These are phyloP conservation scores for Bipolaris zeicola DNA, from an alignment of 2,329 filamentous ascomycete species.

Conservation along the genomic window DNA sequence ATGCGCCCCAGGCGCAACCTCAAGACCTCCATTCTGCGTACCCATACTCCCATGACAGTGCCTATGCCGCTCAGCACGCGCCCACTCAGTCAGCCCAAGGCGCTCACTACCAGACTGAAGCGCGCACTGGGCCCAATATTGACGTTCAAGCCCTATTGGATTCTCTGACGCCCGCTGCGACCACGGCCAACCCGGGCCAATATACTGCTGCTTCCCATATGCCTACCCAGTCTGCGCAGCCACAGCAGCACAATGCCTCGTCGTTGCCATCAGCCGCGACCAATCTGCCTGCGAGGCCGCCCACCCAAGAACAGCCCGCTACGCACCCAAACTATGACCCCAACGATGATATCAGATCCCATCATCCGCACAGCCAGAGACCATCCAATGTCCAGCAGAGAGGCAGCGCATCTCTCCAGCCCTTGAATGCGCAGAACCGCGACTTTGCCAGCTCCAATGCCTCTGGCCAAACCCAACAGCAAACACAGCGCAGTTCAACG, in stretches of 20 bases:
- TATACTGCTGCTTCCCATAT: constrained; percentile 44
- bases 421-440: constrained; percentile 29
- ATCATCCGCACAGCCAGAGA: constrained; percentile 55
- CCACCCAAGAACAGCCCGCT: constrained; percentile 55
- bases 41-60: constrained; percentile 43
- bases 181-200: constrained; percentile 36
- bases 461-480: constrained; percentile 35
- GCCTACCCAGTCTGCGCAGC: constrained; percentile 36
- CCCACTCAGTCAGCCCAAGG: constrained; percentile 39
- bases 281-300: constrained; percentile 55
- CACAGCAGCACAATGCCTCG: constrained; percentile 43
- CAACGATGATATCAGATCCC: constrained; percentile 56
- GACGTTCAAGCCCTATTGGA: constrained; percentile 56
- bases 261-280: constrained; percentile 48
- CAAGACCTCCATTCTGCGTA: constrained; percentile 41
- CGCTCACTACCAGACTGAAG: constrained; percentile 34
- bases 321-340: constrained; percentile 56
- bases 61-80: constrained; percentile 39
- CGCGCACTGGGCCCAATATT: constrained; percentile 43
- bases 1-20: constrained; percentile 38
- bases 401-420: constrained; percentile 33
- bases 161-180: constrained; percentile 47
- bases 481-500: constrained; percentile 31
- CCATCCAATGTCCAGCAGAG: constrained; percentile 40
- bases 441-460: constrained; percentile 33